These are phyloP conservation scores for Elsinoe necatrix DNA, from an alignment of 2,329 filamentous ascomycete genomes.

Conservation along the genomic window DNA sequence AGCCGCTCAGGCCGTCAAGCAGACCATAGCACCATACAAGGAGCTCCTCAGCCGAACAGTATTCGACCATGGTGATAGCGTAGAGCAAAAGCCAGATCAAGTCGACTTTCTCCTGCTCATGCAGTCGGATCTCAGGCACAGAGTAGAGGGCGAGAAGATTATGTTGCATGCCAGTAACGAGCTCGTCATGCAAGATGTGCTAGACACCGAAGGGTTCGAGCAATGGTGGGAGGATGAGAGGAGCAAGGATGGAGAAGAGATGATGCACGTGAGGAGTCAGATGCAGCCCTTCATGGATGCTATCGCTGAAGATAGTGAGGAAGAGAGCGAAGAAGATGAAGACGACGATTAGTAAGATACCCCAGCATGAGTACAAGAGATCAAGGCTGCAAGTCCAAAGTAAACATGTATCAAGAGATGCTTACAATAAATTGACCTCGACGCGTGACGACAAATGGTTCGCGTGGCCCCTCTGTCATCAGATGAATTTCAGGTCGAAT, in stretches of 20 bases:
- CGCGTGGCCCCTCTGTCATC: constrained; percentile 7
- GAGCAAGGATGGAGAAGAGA: constrained; percentile 57
- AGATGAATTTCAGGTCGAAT: neutral
- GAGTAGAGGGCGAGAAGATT: constrained; percentile 56
- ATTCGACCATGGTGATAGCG: constrained; percentile 45
- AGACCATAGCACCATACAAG: constrained; percentile 45
- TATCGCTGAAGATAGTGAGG: constrained; percentile 67
- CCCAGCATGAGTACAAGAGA: constrained; percentile 9
- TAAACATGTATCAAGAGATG: neutral
- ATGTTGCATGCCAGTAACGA: constrained; percentile 74
- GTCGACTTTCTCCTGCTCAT: constrained; percentile 74
- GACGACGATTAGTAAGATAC: constrained; percentile 33
- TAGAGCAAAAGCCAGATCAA: constrained; percentile 55
- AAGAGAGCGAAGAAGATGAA: constrained; percentile 55
- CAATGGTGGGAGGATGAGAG: constrained; percentile 78
- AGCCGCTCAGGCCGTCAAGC: constrained; percentile 35
- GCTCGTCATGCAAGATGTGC: constrained; percentile 71
- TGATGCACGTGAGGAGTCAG: constrained; percentile 63
- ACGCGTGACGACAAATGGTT: constrained; percentile 2
- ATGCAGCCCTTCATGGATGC: constrained; percentile 69
- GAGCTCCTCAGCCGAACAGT: constrained; percentile 52
- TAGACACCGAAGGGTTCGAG: constrained; percentile 82
- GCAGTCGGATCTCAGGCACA: constrained; percentile 67
- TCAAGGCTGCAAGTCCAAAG: neutral
- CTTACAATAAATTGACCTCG: neutral